Conservation (phyloP, 2,329 filamentous ascomycete species). For the Colletotrichum tabaci region DNA sequence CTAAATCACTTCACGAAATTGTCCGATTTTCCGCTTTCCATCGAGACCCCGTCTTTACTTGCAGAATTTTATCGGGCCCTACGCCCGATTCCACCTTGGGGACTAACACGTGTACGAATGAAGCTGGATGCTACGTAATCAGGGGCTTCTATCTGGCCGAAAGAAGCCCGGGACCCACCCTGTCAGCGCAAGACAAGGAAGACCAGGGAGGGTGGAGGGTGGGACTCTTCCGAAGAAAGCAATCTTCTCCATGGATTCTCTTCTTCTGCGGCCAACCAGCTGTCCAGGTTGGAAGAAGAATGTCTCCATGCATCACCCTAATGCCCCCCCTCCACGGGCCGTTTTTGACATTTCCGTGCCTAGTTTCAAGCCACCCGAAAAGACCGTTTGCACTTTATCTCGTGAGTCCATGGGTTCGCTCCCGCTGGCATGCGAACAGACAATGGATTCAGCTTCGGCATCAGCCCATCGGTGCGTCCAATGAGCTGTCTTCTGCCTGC, state of each 20-base stretch:
- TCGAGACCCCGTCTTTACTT: neutral
- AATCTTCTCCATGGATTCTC: constrained; percentile 19
- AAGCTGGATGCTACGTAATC: constrained; percentile 29
- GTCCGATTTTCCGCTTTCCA: neutral
- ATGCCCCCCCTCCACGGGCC: constrained; percentile 23
- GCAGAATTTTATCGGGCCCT: neutral
- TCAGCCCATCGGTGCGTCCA: neutral
- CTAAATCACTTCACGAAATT: neutral
- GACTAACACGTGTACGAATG: constrained; percentile 26
- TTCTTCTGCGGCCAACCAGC: constrained; percentile 28
- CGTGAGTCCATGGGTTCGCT: neutral
- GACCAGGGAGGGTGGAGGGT: neutral
- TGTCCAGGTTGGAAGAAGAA: neutral
- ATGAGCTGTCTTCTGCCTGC: neutral
- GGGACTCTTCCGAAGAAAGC: constrained; percentile 1
- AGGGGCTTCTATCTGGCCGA: constrained; percentile 28
- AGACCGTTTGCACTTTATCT: neutral
- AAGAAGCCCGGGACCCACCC: constrained; percentile 22
- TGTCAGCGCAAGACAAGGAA: neutral
- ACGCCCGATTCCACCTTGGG: neutral
- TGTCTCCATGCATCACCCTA: constrained; percentile 12
- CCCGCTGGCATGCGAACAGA: neutral
- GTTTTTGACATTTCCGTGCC: constrained; percentile 28
- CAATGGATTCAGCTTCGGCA: neutral
- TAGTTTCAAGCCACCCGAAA: constrained; percentile 5